A percentile compares a stretch with the other conserved stretches of the same genome.
Evolutionary conservation across 345 rosid species (phyloP).

Genomic region (Noccaea bulbosa): DNA sequence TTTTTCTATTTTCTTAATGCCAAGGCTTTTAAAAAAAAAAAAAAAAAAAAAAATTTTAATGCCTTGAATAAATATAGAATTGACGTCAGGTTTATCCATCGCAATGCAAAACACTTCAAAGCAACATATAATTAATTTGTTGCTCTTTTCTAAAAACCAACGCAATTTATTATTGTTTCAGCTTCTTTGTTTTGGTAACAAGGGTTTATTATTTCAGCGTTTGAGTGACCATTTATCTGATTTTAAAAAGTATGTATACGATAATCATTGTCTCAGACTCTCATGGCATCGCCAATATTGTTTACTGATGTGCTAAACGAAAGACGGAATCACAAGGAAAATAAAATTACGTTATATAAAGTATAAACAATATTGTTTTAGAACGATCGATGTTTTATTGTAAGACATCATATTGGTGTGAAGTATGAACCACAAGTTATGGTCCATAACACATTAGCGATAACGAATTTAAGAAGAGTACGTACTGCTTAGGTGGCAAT

Average conservation of each 20-base stretch:
- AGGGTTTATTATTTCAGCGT: neutral
- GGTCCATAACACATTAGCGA: too few relatives aligned
- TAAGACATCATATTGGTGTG: neutral
- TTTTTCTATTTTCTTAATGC: too few relatives aligned
- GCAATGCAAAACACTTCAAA: constrained; percentile 4
- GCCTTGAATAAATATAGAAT: too few relatives aligned
- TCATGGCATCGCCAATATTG: neutral
- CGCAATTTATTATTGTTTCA: neutral
- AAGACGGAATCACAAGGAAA: neutral
- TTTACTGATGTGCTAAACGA: neutral
- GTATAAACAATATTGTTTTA: neutral
- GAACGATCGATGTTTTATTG: neutral
- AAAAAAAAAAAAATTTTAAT: too few relatives aligned
- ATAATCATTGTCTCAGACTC: neutral
- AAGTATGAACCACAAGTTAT: too few relatives aligned
- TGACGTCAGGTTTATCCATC: neutral
- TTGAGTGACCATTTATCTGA: neutral
- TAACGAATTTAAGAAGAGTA: too few relatives aligned
- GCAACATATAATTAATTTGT: constrained; percentile 7
- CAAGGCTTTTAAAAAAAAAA: too few relatives aligned
- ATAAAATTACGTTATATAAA: neutral
- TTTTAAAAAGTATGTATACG: neutral
- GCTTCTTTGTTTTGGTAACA: too few relatives aligned
- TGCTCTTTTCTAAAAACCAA: constrained; percentile 5
- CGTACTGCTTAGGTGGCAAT: neutral